Evolutionary conservation across 768 basidiomycete species (phyloP), one percentile per base, ranked within the genome.

Genomic region (Tricholoma hemisulphureum): DNA sequence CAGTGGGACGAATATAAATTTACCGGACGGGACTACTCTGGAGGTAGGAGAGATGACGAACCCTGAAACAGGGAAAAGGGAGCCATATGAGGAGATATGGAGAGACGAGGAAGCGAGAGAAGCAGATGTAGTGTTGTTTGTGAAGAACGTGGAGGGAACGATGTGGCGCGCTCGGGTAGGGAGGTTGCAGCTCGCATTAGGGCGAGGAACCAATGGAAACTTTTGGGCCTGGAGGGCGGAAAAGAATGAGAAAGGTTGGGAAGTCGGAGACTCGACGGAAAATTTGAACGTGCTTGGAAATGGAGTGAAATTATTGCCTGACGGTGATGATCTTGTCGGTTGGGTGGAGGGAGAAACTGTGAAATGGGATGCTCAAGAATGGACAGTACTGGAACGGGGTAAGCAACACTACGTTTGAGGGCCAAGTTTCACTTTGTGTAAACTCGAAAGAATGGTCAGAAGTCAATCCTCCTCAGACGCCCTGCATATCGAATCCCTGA

Each of bases 1-100:
- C 52, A 48, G 63, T 11, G 73, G 71, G 11, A 62, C 41, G 4
- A 71, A 69, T 59, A 66, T 62, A 16, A 58, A 35, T 6, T 58
- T 72, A 14, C 62, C 68, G 3, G 63, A 71, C 59, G 71, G 71
- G 4, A 69, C 56, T 11, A 70, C 67, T 2, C 61, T 74, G 5
- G 72, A 73, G 55, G 61, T 56, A 11, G 73, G 74, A 21, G 67
- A 71, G 51, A 74, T 73, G 73, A 41, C 73, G 5, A 71, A 74
- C 53, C 72, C 72, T 9, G 67, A 49, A 2, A 73, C 71, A 0
- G 70, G 69, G 11, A 57, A 57, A 43, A 28, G 71, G 41, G 66
- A 67, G 11, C 5, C 52, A 6, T 74, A 73, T 49, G 71, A 75
- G 55, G 73, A 73, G 57, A 59, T 70, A 23, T 74, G 74, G 71